These are phyloP conservation scores for Pseudocercospora musae DNA, from an alignment of 2,329 filamentous ascomycete species.

Conservation along the genomic window DNA sequence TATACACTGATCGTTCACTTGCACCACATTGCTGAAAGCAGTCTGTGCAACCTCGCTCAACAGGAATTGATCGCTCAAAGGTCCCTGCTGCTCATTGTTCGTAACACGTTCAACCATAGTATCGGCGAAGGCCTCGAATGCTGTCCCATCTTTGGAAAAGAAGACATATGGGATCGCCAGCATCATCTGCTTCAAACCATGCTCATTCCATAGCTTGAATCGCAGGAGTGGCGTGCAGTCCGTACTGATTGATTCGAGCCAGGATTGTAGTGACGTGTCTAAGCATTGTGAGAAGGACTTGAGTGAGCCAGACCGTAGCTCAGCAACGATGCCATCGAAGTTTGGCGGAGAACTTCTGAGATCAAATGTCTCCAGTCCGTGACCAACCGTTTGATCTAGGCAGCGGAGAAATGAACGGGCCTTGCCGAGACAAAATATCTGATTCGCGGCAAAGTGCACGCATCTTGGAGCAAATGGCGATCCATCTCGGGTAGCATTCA, in stretches of 20 bases:
- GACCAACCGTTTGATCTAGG: slow-evolving; percentile 46
- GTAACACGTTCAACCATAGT: slow-evolving; percentile 69
- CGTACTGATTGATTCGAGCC: slow-evolving; percentile 72
- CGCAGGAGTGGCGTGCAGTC: slow-evolving; percentile 66
- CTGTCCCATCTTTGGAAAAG: slow-evolving; percentile 69
- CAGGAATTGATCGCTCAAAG: slow-evolving; percentile 78
- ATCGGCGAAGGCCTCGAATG: slow-evolving; percentile 62
- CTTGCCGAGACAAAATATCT: slow-evolving; percentile 84
- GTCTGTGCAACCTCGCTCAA: slow-evolving; percentile 75
- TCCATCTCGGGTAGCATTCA: slow-evolving; percentile 61
- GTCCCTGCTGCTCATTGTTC: slow-evolving; percentile 51
- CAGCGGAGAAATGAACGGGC: slow-evolving; percentile 79
- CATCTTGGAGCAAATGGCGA: slow-evolving; percentile 70
- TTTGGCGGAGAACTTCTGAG: slow-evolving; percentile 3
- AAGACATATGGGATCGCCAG: slow-evolving; percentile 69
- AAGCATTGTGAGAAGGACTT: slow-evolving; percentile 72
- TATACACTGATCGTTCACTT: slow-evolving; percentile 61
- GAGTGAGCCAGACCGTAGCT: slow-evolving; percentile 13
- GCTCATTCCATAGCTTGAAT: slow-evolving; percentile 64
- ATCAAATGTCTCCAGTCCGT: not conserved
- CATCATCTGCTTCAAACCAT: slow-evolving; percentile 63
- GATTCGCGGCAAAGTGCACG: slow-evolving; percentile 63
- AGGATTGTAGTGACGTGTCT: slow-evolving; percentile 64
- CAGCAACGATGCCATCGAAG: slow-evolving; percentile 4
- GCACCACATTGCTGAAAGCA: slow-evolving; percentile 56